Evolutionary conservation across 208 protist genomes (phyloP), one percentile per base, ranked within the genome.

Genomic region (Blastocrithidia nonstop): DNA sequence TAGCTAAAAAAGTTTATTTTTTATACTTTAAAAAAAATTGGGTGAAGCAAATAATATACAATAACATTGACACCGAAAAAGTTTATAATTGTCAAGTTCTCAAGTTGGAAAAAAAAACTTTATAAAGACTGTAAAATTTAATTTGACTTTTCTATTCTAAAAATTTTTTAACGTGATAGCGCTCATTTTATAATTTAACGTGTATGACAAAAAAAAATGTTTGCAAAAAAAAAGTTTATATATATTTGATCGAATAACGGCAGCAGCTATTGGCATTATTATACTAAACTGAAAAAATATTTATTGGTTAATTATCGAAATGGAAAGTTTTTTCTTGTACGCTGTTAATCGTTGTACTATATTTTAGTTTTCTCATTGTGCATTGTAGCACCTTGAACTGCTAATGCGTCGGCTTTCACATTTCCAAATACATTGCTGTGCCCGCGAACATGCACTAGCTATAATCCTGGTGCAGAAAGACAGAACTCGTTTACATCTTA

Each of bases 371-470:
- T n/a, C n/a, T n/a, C n/a, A n/a, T n/a, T n/a, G n/a, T n/a, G n/a
- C n/a, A n/a, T n/a, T n/a, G n/a, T 49, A 17, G 61, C 46, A 8
- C 74, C 79, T 20, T 33, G 21, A 15, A 83, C 70, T 16, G 68
- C 69, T n/a, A 78, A 57, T 22, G 25, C 23, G 36, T 78, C 68
- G 1, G 69, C 82, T 61, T 68, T 71, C 44, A 71, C 75, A 56
- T 92, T 92, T 7, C 82, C 82, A 24, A 54, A 42, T 9, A 81
- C 45, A 27, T 73, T 73, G 7, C 56, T 49, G 51, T 92, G 82
- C 1, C 77, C 82, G 26, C 49, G 54, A 23, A 92, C 77, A 50
- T 92, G 63, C n/a, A 53, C 25, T 29, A 87, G 39, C 37, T 65
- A 44, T 3, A 84, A 29, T 11, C 66, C 66, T 32, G 70, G 64